A percentile compares a stretch with the other conserved stretches of the same genome.
These are phyloP conservation scores for Boletus semigastroideus DNA, from an alignment of 1,284 basidiomycete species.

Conservation along the genomic window DNA sequence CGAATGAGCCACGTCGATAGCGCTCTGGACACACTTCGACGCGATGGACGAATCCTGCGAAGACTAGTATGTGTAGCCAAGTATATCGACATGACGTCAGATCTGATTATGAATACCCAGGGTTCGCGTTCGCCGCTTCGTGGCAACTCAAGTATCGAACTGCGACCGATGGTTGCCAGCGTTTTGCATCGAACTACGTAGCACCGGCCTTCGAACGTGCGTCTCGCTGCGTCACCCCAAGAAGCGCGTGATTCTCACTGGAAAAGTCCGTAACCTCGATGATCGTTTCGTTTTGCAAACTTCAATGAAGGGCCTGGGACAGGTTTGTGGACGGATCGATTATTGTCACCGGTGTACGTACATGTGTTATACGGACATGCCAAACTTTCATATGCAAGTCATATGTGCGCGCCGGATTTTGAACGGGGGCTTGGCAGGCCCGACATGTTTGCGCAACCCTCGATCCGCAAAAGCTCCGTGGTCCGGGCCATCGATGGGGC, in stretches of 20 bases:
- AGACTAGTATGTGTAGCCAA: neutral
- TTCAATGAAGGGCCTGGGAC: no score
- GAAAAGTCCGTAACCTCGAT: neutral
- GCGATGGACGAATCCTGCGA: neutral
- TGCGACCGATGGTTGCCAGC: neutral
- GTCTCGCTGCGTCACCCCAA: neutral
- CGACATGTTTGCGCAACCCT: slow-evolving; percentile 12
- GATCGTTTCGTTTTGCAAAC: no score
- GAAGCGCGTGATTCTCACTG: neutral
- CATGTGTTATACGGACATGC: neutral
- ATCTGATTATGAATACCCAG: neutral
- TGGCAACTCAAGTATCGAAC: neutral
- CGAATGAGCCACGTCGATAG: neutral
- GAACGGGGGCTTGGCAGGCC: neutral
- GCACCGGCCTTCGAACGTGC: neutral
- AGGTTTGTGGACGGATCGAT: no score
- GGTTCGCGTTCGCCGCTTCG: neutral
- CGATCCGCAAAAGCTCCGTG: slow-evolving; percentile 15
- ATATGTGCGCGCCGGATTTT: neutral
- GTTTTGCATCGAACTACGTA: neutral
- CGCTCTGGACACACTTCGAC: neutral
- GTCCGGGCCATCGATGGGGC: no score
- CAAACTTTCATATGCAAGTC: neutral
- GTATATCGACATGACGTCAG: neutral
- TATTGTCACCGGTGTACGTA: no score